These are phyloP conservation scores for Globisporangium middletonii DNA, from an alignment of 352 stramenopile genomes.

Conservation along the genomic window DNA sequence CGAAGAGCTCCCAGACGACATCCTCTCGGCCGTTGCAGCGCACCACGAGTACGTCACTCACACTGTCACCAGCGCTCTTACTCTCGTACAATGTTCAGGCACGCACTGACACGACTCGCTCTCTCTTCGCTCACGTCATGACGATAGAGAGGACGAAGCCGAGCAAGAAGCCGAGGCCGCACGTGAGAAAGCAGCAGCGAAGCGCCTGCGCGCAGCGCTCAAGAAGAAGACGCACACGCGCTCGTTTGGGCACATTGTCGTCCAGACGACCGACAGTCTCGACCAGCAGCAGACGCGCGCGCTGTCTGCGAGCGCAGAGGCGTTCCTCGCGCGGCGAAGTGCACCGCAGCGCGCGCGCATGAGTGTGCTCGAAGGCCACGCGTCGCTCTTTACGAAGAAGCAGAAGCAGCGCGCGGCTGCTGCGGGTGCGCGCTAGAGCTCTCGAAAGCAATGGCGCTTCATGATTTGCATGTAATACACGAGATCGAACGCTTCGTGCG, in stretches of 20 bases:
- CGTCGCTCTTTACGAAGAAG: conserved; percentile 68
- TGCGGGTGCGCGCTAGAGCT: not conserved
- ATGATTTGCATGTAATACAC: no score
- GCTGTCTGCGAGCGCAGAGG: conserved; percentile 35
- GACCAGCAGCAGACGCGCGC: conserved; percentile 32
- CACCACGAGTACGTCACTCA: conserved; percentile 39
- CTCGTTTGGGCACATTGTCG: conserved; percentile 68
- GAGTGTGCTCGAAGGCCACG: conserved; percentile 63
- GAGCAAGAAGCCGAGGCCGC: conserved; percentile 33
- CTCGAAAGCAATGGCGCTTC: not conserved
- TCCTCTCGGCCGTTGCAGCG: conserved; percentile 60
- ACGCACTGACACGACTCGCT: not conserved
- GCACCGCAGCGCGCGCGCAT: conserved; percentile 56
- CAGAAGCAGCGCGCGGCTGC: conserved; percentile 33
- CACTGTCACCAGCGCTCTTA: no score
- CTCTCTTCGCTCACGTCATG: not conserved
- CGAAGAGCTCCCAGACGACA: conserved; percentile 49
- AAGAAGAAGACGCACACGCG: conserved; percentile 65
- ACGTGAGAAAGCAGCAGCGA: conserved; percentile 17
- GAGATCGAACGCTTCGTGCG: no score
- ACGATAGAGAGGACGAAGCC: conserved; percentile 40
- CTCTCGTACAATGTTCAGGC: not conserved
- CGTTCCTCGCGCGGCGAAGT: conserved; percentile 43
- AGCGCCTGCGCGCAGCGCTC: conserved; percentile 13
- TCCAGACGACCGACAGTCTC: conserved; percentile 57